Base-by-base conservation (phyloP, 768 basidiomycete genomes). In the Leccinum subgranulosum region DNA sequence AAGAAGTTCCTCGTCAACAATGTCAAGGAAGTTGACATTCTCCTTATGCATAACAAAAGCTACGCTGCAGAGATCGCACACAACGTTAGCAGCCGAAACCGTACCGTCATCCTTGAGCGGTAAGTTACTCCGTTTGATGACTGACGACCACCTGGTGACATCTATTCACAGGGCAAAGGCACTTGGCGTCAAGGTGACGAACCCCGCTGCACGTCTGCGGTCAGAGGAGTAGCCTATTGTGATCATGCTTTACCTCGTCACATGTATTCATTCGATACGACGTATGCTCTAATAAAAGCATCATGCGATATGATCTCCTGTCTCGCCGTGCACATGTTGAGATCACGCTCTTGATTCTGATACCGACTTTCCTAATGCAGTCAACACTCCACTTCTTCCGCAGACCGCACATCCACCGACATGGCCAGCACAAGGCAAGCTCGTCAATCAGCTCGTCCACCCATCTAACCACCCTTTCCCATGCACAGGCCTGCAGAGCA, bases 41-140 rank as follows among this genome's bases (percentile, higher is more conserved):
- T 98, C 61, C 82, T 98, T 53, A 95, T 98, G 94, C 95, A 98
- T 85, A 95, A 93, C 85, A 92, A 92, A 81, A 88, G 79, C 69
- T 98, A 89, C 73, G 88, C 94, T 50, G 97, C 94, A 54, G 93
- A 96, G 75, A 94, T 99, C 67, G 97, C 97, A 53, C 95, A 97
- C 83, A 87, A 85, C 65, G 94, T 99, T 63, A 92, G 88, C 79
- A 91, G 90, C 81, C 88, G 92, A 74, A 98, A 98, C 83, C 91
- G 97, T 66, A 86, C 87, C 54, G 77, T 82, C 56, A 94, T 99
- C 66, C 78, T 98, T 51, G 93, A 95, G 77, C 84, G 94, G 88
- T 91, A 61, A 2, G 66, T 59, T 41, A 45, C 78, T 74, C 23
- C 4, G 8, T 8, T 39, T 19, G 19, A 49, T 10, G 23, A n/a